phyloP scores from a whole-genome alignment of 2,329 filamentous ascomycete species.

The Fonsecaea nubica region DNA sequence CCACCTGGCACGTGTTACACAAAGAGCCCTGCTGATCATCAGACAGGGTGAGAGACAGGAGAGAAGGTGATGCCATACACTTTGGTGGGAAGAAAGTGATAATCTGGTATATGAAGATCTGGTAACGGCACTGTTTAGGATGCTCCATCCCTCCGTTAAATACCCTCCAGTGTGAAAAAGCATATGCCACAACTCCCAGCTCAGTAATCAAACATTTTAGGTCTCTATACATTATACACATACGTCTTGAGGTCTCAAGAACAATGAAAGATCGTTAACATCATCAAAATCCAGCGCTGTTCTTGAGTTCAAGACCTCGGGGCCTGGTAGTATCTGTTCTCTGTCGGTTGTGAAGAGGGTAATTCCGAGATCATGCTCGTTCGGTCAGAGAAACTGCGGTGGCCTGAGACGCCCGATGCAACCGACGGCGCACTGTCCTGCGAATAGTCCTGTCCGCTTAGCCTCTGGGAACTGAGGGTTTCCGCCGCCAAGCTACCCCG shows the following conservation, averaged over 20 bases:
- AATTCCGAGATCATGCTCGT: slow-evolving; percentile 30
- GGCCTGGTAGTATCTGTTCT: slow-evolving; percentile 1
- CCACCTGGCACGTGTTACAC: background rate
- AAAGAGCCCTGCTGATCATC: background rate
- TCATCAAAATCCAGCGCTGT: background rate
- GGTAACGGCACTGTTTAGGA: background rate
- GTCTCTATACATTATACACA: slow-evolving; percentile 15
- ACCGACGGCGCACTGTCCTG: slow-evolving; percentile 16
- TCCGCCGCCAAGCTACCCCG: slow-evolving; percentile 23
- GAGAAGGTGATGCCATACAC: background rate
- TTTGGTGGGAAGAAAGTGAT: background rate
- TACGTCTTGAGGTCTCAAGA: background rate
- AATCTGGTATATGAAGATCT: background rate
- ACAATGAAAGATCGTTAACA: background rate
- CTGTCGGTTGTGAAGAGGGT: slow-evolving; percentile 20
- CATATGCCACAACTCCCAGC: background rate
- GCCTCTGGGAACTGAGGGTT: slow-evolving; percentile 15
- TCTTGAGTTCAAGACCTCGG: background rate
- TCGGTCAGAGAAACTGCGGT: slow-evolving; percentile 24
- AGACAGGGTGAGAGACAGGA: background rate
- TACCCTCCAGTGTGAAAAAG: background rate
- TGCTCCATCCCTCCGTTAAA: background rate
- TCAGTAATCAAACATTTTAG: slow-evolving; percentile 11
- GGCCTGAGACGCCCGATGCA: slow-evolving; percentile 10
- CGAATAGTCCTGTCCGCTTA: slow-evolving; percentile 14